phyloP scores from a whole-genome alignment of 1,284 basidiomycete species.

The Ceratorhiza oryzae-sativae region DNA sequence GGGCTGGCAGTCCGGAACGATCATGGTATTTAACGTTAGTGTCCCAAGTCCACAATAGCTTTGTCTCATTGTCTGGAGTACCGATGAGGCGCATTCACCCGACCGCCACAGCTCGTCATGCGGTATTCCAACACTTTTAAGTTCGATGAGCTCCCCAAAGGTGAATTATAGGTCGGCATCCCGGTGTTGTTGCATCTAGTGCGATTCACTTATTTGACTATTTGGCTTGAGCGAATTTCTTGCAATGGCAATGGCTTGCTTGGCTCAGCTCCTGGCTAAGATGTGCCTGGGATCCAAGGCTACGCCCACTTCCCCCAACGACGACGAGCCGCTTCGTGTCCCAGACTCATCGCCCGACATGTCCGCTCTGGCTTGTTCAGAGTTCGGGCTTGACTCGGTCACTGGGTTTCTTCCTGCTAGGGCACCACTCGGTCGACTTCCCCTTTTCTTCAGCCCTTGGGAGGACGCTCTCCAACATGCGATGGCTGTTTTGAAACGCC shows the following conservation, averaged over 20 bases:
- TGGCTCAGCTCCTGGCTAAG: conserved; percentile 11
- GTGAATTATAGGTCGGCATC: not conserved
- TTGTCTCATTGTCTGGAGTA: conserved; percentile 24
- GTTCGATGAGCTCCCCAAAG: not conserved
- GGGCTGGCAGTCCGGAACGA: not conserved
- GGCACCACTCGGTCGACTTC: conserved; percentile 54
- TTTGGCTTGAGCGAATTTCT: not conserved
- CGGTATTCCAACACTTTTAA: not conserved
- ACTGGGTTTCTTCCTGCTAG: conserved; percentile 61
- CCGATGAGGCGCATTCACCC: not conserved
- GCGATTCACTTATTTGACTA: no score
- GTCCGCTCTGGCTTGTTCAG: conserved; percentile 60
- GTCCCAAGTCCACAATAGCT: not conserved
- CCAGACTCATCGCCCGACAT: conserved; percentile 54
- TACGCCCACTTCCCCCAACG: not conserved
- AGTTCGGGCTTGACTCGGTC: conserved; percentile 62
- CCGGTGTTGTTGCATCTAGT: no score
- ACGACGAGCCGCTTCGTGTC: conserved; percentile 46
- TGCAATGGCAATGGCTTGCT: conserved; percentile 2
- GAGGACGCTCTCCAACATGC: conserved; percentile 50
- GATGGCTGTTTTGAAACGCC: conserved; percentile 49
- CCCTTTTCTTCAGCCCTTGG: conserved; percentile 52
- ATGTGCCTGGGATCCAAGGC: conserved; percentile 6
- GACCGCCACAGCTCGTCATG: not conserved
- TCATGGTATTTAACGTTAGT: not conserved